Conservation (phyloP, 1,139 yeast species). For the Geotrichum klebahnii region DNA sequence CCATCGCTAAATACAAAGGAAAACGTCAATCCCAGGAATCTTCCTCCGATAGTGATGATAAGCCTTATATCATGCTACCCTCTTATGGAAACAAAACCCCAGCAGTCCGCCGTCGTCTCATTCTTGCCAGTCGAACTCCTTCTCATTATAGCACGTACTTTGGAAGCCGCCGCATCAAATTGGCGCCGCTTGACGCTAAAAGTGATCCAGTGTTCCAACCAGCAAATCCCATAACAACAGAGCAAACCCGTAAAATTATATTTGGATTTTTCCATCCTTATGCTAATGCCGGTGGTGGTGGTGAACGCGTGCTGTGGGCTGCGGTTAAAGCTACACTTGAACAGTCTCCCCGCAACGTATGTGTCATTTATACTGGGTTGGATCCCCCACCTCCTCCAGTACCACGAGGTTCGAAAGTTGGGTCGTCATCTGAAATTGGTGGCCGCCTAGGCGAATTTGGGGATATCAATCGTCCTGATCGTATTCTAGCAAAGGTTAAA, state of each 20-base stretch:
- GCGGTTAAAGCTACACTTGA: constrained; percentile 72
- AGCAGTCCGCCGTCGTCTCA: constrained; percentile 50
- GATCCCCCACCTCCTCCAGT: constrained; percentile 18
- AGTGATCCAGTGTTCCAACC: constrained; percentile 10
- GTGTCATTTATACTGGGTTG: constrained; percentile 74
- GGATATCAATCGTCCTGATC: constrained; percentile 44
- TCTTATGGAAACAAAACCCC: constrained; percentile 36
- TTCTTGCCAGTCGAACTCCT: constrained; percentile 50
- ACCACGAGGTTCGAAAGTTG: constrained; percentile 5
- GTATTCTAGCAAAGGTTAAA: constrained; percentile 55
- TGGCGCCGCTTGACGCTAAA: constrained; percentile 15
- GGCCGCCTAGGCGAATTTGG: constrained; percentile 6
- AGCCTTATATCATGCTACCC: constrained; percentile 21
- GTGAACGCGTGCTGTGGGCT: constrained; percentile 94
- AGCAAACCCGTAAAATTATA: constrained; percentile 36
- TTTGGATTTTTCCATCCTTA: constrained; percentile 94
- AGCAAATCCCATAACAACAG: not conserved
- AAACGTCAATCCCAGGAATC: not conserved
- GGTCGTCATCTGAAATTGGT: not conserved
- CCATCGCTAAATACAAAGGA: constrained; percentile 9
- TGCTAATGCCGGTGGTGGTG: constrained; percentile 97
- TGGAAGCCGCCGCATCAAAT: constrained; percentile 17
- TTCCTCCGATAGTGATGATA: not conserved
- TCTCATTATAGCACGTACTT: constrained; percentile 42
- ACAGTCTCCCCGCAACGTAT: constrained; percentile 52